A percentile compares a stretch with the other conserved stretches of the same genome.
phyloP scores from a whole-genome alignment of 495 filamentous ascomycete species.

The Podospora appendiculata region DNA sequence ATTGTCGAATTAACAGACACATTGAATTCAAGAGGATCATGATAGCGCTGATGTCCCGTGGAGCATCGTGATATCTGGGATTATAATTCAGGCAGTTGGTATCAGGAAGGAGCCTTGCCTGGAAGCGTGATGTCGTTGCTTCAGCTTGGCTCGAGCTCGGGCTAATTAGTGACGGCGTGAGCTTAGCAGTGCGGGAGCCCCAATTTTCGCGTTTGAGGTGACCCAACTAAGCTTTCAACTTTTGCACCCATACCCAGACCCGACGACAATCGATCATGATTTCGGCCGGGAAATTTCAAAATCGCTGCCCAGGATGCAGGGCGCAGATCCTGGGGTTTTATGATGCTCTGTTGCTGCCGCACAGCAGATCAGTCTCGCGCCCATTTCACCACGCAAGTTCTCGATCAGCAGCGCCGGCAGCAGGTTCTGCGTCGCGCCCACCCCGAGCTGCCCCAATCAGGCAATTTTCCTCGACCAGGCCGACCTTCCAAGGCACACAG shows the following conservation, averaged over 20 bases:
- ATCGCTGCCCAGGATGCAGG: constrained; percentile 43
- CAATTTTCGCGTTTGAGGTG: not conserved
- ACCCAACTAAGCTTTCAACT: not conserved
- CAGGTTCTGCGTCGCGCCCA: constrained; percentile 10
- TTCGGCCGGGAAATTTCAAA: constrained; percentile 34
- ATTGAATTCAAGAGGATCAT: too few relatives aligned
- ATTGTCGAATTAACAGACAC: too few relatives aligned
- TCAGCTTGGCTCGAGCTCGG: not conserved
- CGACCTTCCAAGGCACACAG: constrained; percentile 11
- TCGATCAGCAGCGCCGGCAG: not conserved
- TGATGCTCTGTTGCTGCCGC: constrained; percentile 26
- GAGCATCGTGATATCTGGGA: too few relatives aligned
- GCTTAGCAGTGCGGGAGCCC: not conserved
- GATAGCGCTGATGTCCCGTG: too few relatives aligned
- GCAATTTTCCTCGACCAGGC: constrained; percentile 32
- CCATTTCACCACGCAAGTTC: constrained; percentile 11
- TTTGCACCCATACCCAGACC: not conserved
- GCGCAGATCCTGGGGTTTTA: constrained; percentile 38
- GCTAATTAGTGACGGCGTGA: not conserved
- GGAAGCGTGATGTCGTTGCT: too few relatives aligned
- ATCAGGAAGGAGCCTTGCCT: too few relatives aligned
- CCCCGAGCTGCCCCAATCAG: constrained; percentile 13
- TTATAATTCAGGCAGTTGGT: too few relatives aligned
- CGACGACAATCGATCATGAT: constrained; percentile 28
- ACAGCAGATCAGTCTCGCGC: constrained; percentile 7